Conservation (phyloP, 1,139 yeast genomes). For the Arxiozyma bovina region DNA sequence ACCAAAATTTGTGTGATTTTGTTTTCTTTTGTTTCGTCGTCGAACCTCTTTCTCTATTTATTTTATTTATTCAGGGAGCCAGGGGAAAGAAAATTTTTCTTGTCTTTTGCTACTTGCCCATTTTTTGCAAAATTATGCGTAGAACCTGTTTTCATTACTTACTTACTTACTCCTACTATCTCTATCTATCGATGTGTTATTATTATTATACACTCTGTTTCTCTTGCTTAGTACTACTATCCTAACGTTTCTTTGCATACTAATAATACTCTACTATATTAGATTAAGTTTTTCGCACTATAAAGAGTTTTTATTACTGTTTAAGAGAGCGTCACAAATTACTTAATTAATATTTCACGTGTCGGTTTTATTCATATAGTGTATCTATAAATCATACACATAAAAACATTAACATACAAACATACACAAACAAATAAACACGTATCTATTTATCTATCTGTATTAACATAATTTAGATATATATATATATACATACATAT, state of each 20-base stretch:
- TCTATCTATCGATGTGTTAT: too few species aligned
- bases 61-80: background rate
- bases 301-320: background rate
- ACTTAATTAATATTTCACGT: background rate
- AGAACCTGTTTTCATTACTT: background rate
- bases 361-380: background rate
- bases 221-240: background rate
- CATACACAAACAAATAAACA: too few species aligned
- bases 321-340: background rate
- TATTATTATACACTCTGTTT: too few species aligned
- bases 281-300: background rate
- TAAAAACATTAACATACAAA: background rate
- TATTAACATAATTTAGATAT: too few species aligned
- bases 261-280: background rate
- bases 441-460: too few species aligned
- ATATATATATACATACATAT: too few species aligned
- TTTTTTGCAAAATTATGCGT: background rate
- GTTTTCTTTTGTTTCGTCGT: background rate
- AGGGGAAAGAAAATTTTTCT: background rate
- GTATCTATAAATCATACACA: background rate
- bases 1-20: background rate
- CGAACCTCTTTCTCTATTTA: background rate
- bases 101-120: background rate
- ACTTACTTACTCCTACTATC: background rate
- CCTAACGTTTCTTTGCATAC: background rate